Conservation (phyloP, 1,284 basidiomycete species). For the Ceraceosorus guamensis region DNA sequence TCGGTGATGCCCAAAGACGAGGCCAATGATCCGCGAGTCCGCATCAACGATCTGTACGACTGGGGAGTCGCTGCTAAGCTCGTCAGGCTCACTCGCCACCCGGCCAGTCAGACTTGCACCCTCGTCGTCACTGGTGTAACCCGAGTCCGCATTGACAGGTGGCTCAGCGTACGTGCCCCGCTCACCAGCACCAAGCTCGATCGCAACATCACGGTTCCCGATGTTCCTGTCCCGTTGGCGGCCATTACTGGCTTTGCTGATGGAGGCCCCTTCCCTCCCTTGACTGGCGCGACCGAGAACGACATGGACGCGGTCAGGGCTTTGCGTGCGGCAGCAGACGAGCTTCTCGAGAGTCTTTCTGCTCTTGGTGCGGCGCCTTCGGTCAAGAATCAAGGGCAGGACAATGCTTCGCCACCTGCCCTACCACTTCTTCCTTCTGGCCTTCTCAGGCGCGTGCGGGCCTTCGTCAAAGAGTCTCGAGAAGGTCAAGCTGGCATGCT, state of each 20-base stretch:
- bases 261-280: conserved; percentile 23
- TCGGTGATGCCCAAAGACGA: conserved; percentile 3
- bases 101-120: conserved; percentile 39
- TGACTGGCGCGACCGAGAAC: conserved; percentile 15
- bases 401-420: conserved; percentile 12
- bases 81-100: conserved; percentile 40
- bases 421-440: conserved; percentile 39
- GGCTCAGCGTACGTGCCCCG: conserved; percentile 37
- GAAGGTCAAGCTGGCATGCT: conserved; percentile 30
- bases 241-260: conserved; percentile 34
- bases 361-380: conserved; percentile 10
- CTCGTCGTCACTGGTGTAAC: conserved; percentile 39
- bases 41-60: conserved; percentile 31
- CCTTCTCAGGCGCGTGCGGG: conserved; percentile 30
- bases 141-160: conserved; percentile 38
- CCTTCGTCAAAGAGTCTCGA: conserved; percentile 33
- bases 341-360: conserved; percentile 27
- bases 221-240: conserved; percentile 37
- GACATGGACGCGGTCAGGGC: conserved; percentile 23
- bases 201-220: conserved; percentile 31
- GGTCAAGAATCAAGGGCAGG: not conserved
- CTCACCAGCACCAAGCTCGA: conserved; percentile 36
- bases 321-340: conserved; percentile 27
- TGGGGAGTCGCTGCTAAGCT: conserved; percentile 45
- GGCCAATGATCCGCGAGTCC: conserved; percentile 20